Conservation (phyloP, 202 grass and related monocot species). For the Alloteropsis angusta region DNA sequence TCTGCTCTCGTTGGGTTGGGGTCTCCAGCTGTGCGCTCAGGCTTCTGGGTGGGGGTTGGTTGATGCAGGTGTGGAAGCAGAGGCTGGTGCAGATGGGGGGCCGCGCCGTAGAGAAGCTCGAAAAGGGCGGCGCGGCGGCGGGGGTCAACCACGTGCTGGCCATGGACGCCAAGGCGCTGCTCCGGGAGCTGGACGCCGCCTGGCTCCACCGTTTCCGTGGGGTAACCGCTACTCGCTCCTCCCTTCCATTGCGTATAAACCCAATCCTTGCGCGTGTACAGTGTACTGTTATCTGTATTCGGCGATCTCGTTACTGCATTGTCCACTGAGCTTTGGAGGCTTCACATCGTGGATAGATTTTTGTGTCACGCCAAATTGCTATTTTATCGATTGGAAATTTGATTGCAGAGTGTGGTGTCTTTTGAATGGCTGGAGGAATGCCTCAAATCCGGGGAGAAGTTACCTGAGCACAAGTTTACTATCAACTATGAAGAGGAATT, state of each 20-base stretch:
- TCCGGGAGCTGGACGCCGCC: conserved; percentile 39
- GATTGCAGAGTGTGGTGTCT: conserved; percentile 40
- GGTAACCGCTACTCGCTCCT: conserved; percentile 19
- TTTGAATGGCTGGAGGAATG: conserved; percentile 79
- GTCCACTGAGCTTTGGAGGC: background rate
- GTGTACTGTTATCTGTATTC: conserved; percentile 1
- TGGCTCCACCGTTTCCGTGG: conserved; percentile 53
- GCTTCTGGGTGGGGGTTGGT: background rate
- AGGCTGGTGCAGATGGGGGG: conserved; percentile 84
- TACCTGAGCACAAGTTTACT: conserved; percentile 41
- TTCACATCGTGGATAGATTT: background rate
- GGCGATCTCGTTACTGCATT: background rate
- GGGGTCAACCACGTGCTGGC: conserved; percentile 64
- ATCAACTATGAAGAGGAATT: conserved; percentile 48
- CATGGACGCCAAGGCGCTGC: conserved; percentile 43
- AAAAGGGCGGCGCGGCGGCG: conserved; percentile 27
- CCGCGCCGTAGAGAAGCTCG: conserved; percentile 32
- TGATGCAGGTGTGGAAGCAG: conserved; percentile 72
- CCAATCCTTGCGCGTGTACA: background rate
- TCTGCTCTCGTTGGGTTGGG: background rate
- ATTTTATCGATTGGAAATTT: background rate
- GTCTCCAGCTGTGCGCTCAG: background rate
- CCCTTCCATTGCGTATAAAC: background rate
- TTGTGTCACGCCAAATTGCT: background rate
- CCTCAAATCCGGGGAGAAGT: conserved; percentile 55